Percentiles rank a stretch among this genome's conserved stretches.
Evolutionary conservation across 1,284 basidiomycete species (phyloP).

Genomic region (Mycena sp.): DNA sequence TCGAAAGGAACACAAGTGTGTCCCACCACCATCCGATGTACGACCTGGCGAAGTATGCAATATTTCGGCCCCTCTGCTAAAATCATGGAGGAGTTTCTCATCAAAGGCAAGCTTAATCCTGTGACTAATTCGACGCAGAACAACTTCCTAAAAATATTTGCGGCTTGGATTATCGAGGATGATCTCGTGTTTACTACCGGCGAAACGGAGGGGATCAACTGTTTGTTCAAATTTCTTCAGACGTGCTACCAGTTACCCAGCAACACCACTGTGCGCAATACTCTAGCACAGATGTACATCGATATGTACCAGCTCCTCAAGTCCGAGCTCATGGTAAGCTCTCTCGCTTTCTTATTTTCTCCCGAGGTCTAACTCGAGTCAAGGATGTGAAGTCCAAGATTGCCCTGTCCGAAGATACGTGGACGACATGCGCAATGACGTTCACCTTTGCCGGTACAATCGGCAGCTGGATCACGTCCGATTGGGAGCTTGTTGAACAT

Average conservation of each 20-base stretch:
- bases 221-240: neutral
- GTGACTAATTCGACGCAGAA: conserved; percentile 10
- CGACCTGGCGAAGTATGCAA: neutral
- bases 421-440: conserved; percentile 14
- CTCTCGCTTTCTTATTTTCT: neutral
- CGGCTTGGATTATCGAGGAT: conserved; percentile 20
- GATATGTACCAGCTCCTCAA: conserved; percentile 4
- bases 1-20: neutral
- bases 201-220: neutral
- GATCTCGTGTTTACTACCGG: conserved; percentile 17
- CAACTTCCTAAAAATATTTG: conserved; percentile 12
- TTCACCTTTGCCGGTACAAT: conserved; percentile 25
- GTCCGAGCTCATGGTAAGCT: conserved; percentile 3
- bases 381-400: conserved; percentile 8
- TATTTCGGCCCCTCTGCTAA: conserved; percentile 4
- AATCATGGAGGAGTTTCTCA: conserved; percentile 22
- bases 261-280: conserved; percentile 10
- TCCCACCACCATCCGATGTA: neutral
- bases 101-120: conserved; percentile 19
- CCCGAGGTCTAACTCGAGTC: neutral
- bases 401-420: conserved; percentile 7
- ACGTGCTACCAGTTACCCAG: neutral
- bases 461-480: neutral
- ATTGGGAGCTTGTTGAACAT: conserved; percentile 16
- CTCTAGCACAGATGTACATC: conserved; percentile 13